phyloP scores from a whole-genome alignment of 441 rosid species.

The Omphalea diandra region DNA sequence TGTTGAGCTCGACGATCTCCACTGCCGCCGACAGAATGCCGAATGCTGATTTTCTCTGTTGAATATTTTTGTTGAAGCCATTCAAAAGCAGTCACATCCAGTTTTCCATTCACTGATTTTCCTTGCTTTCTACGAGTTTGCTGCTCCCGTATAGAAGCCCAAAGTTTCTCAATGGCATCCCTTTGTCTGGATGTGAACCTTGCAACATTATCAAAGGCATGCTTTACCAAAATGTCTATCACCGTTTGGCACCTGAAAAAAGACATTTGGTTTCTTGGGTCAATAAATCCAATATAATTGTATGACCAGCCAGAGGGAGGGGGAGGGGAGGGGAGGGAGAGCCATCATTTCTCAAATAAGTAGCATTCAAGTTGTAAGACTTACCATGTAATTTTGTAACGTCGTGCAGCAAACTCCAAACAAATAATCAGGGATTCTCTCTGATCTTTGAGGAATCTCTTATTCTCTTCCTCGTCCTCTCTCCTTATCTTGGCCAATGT shows the following conservation, averaged over 20 bases:
- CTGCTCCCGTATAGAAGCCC: slow-evolving; percentile 85
- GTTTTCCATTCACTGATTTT: slow-evolving; percentile 83
- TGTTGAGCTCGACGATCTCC: slow-evolving; percentile 92
- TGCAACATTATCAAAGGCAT: slow-evolving; percentile 70
- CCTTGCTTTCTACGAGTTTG: slow-evolving; percentile 84
- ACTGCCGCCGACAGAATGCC: slow-evolving; percentile 76
- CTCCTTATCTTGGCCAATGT: slow-evolving; percentile 33
- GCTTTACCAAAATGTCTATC: slow-evolving; percentile 92
- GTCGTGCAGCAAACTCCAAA: slow-evolving; percentile 86
- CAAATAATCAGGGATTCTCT: slow-evolving; percentile 83
- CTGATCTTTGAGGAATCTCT: slow-evolving; percentile 62
- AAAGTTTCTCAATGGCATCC: slow-evolving; percentile 78
- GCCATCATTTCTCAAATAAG: neutral
- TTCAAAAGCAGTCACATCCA: slow-evolving; percentile 86
- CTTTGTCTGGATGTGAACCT: slow-evolving; percentile 81
- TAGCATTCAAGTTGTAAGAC: neutral
- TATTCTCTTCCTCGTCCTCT: slow-evolving; percentile 57
- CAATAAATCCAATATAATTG: neutral
- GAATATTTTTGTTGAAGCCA: slow-evolving; percentile 83
- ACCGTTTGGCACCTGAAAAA: slow-evolving; percentile 88
- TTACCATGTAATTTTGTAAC: slow-evolving; percentile 85
- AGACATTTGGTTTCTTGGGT: neutral
- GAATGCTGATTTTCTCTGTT: slow-evolving; percentile 76
- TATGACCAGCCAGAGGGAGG: neutral
- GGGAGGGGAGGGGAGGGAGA: neutral